Evolutionary conservation across 257 asterid genomes (phyloP), one percentile per base, ranked within the genome.

Genomic region (Apocynum venetum): DNA sequence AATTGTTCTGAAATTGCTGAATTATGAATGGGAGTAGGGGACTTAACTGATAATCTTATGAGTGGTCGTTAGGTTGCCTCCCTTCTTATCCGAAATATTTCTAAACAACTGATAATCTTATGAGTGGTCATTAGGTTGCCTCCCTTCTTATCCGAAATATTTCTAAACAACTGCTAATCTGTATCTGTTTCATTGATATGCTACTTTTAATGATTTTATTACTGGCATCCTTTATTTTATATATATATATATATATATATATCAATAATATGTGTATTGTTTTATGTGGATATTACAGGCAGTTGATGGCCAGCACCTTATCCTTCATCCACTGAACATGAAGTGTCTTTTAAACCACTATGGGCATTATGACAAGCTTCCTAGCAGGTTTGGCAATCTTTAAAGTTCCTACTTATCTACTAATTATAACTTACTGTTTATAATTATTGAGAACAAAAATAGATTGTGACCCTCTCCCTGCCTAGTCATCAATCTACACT

Each of bases 341-440:
- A 95, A 87, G 87, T 95, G 99, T 80, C 94, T 95, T 82, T 85
- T 95, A 79, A 96, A 90, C 85, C 90, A 93, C 83, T 93, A 91
- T 60, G 97, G 98, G 75, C 89, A 81, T 84, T 88, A 72, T 82
- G 96, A 88, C 78, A 83, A 80, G 79, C 94, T 95, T 81, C 99
- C 99, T 66, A 86, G 86, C 89, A 91, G 98, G 99, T 93, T 72
- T 59, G 78, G 64, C 76, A 57, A 66, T 10, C 41, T 77, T 35
- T 14, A 60, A 14, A 31, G 43, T 70, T 60, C 43, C 48, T 63
- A 46, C 69, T 67, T 67, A 7, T 52, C n/a, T 48, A 5, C 35
- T 36, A 17, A 19, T 40, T 65, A 15, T 19, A 60, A 56, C 49
- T 53, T 11, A 10, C 31, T 4, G 11, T 57, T 4, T 14, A 55